Base-by-base conservation (phyloP, 495 filamentous ascomycete genomes). In the Penicillium turbatum region DNA sequence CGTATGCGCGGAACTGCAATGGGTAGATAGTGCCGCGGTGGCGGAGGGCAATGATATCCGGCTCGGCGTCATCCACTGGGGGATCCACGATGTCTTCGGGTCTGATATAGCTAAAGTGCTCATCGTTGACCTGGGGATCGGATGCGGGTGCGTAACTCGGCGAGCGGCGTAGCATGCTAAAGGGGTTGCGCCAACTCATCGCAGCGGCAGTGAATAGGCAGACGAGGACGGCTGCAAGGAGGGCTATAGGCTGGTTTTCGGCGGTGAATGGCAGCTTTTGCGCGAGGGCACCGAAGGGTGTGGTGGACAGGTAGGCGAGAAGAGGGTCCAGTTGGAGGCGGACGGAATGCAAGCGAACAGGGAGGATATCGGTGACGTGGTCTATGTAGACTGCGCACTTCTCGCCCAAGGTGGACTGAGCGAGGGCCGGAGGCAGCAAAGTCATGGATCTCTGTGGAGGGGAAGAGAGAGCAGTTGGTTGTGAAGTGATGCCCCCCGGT, bases 21-120 rank as follows among this genome's bases (percentile, higher is more conserved):
- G 84, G 83, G 63, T 90, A 89, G n/a, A 79, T 85, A 45, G 82
- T 71, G 45, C 81, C 78, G 56, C 83, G 84, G 70, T 90, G 79
- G 64, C 82, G 85, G 53, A 95, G 78, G n/a, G 89, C 62, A 13
- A 96, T 72, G 12, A 88, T 78, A 67, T 96, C 91, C 35, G 90
- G 88, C 40, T 86, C 86, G 16, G 64, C 59, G n/a, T 72, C 65
- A 47, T 67, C 68, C 4, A 67, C 53, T 2, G 66, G 54, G 17
- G 67, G 57, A 34, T 75, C 70, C 45, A 80, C 75, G 42, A 86
- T 72, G 53, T 90, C 86, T 47, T 85, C 83, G 8, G 82, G 80
- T 9, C 84, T 86, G 66, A 93, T 87, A 72, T 96, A 95, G 61
- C 80, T 83, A 69, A 85, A 95, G 63, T 92, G 87, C 10, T 79